Percentiles rank a stretch among this genome's conserved stretches.
These are phyloP conservation scores for Ramalina peruviana DNA, from an alignment of 495 filamentous ascomycete species.

Conservation along the genomic window DNA sequence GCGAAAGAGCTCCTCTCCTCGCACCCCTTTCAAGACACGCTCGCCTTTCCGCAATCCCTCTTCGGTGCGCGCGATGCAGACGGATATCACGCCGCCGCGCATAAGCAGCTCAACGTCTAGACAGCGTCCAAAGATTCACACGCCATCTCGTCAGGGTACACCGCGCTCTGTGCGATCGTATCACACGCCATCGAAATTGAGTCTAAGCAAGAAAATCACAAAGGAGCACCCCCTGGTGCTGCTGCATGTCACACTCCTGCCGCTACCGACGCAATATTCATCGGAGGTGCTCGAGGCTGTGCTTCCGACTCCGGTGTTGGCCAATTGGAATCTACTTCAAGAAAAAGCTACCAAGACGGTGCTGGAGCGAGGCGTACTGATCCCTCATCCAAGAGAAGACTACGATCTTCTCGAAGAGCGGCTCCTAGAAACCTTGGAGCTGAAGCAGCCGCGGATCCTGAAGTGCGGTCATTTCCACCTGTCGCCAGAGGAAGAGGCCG, in stretches of 20 bases:
- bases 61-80: slow-evolving; percentile 65
- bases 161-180: slow-evolving; percentile 14
- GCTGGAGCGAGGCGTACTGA: slow-evolving; percentile 67
- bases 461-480: slow-evolving; percentile 62
- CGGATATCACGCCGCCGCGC: slow-evolving; percentile 51
- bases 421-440: slow-evolving; percentile 73
- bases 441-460: slow-evolving; percentile 55
- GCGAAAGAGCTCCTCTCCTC: slow-evolving; percentile 6
- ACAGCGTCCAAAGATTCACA: slow-evolving; percentile 14
- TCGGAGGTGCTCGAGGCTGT: slow-evolving; percentile 44
- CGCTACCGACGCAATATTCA: slow-evolving; percentile 55
- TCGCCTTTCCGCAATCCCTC: slow-evolving; percentile 55
- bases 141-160: slow-evolving; percentile 13
- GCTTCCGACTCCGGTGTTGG: slow-evolving; percentile 43
- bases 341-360: slow-evolving; percentile 67
- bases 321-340: slow-evolving; percentile 60
- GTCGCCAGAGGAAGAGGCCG: slow-evolving; percentile 26
- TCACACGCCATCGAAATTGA: slow-evolving; percentile 16
- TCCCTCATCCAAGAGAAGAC: slow-evolving; percentile 79
- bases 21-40: slow-evolving; percentile 11
- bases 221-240: slow-evolving; percentile 68
- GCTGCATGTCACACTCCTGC: slow-evolving; percentile 73
- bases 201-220: slow-evolving; percentile 31
- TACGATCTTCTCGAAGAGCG: slow-evolving; percentile 88
- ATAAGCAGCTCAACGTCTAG: slow-evolving; percentile 31